Evolutionary conservation across 345 rosid species (phyloP), one percentile per base, ranked within the genome.

Genomic region (Anastatica hierochuntica): DNA sequence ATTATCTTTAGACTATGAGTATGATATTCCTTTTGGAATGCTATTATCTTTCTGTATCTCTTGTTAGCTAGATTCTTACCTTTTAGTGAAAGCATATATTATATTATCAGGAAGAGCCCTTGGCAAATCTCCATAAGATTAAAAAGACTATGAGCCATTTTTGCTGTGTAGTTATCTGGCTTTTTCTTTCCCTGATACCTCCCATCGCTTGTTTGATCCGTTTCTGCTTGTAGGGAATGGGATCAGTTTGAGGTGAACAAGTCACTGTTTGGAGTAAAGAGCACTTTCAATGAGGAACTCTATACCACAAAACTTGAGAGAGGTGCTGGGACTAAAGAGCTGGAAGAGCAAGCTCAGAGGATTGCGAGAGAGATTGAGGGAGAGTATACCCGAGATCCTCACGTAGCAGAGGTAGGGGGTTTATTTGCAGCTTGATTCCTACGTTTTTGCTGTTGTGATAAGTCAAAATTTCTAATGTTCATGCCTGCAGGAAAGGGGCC

Each of bases 281-380:
- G 85, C 72, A 94, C 95, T 47, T 94, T 83, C 54, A 34, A 80
- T 51, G 97, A 85, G 79, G 95, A 88, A n/a, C 76, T 80, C 45
- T 88, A 94, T 59, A 94, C 92, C 7, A 88, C 99, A 59, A 80
- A 74, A 70, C 84, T 94, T 52, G 76, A 79, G 58, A 85, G 70
- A 76, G 89, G 87, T 64, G 74, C 84, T 56, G 67, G 31, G 48
- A 74, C 14, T 58, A 77, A 68, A 69, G 81, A 80, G 43, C 47
- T 71, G 74, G 95, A 85, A 78, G 85, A 66, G 73, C 74, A 83
- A 75, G 97, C 99, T 51, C 31, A 4, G 50, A 82, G 85, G 68
- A 85, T 94, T 62, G 97, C 99, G 8, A 76, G 72, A 71, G 99
- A 94, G 81, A 94, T 85, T 53, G 94, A 80, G 83, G 81, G 87